Evolutionary conservation across 768 basidiomycete species (phyloP).

Genomic region (Jaapia argillacea): DNA sequence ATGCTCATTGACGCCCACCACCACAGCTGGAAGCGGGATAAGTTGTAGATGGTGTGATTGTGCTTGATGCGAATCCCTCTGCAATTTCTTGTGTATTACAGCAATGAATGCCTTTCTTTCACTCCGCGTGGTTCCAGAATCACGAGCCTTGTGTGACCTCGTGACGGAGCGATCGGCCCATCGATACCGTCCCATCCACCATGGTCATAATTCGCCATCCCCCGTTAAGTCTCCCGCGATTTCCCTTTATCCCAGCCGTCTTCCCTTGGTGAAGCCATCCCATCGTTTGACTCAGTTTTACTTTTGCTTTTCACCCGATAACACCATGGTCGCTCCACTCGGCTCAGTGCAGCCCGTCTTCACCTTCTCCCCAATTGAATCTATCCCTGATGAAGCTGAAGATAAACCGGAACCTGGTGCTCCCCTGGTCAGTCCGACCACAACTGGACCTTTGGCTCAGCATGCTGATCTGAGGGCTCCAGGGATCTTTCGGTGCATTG

Average conservation of each 20-base stretch:
- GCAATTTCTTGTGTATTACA: conserved; percentile 1
- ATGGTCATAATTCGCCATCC: too few species aligned
- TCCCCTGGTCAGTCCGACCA: conserved; percentile 21
- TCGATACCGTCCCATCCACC: not conserved
- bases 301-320: not conserved
- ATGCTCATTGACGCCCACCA: conserved; percentile 4
- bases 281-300: not conserved
- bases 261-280: not conserved
- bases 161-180: not conserved
- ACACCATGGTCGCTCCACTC: conserved; percentile 30
- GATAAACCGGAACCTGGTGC: conserved; percentile 27
- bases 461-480: conserved; percentile 12
- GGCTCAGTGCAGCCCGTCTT: conserved; percentile 31
- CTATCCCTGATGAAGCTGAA: conserved; percentile 29
- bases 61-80: not conserved
- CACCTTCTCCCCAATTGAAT: conserved; percentile 25
- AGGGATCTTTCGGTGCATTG: conserved; percentile 23
- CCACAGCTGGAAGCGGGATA: conserved; percentile 66
- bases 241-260: too few species aligned
- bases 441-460: not conserved
- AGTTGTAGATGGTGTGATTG: conserved; percentile 33
- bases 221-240: too few species aligned
- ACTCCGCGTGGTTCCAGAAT: not conserved
- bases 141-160: not conserved
- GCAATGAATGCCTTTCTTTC: conserved; percentile 4